Conservation (phyloP, 2,329 filamentous ascomycete species). For the Davidsoniella virescens region DNA sequence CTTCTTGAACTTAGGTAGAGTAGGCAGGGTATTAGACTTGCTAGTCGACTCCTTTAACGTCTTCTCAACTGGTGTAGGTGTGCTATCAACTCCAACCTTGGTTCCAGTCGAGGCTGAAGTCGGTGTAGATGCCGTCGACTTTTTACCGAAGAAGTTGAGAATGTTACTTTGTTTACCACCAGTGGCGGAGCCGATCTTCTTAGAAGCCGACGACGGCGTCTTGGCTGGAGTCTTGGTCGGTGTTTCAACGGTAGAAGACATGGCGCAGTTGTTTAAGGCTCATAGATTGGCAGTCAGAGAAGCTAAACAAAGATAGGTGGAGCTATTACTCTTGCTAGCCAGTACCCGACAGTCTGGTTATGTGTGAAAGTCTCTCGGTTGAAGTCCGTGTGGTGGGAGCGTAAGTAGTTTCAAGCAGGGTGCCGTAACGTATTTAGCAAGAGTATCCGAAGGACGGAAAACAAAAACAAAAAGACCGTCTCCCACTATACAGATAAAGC, state of each 20-base stretch:
- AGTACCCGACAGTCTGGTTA: too few relatives aligned
- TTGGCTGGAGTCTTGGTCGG: slow-evolving; percentile 17
- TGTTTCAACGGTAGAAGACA: slow-evolving; percentile 4
- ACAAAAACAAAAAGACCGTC: too few relatives aligned
- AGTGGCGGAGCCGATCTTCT: slow-evolving; percentile 15
- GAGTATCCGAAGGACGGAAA: too few relatives aligned
- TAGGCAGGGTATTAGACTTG: slow-evolving; percentile 25
- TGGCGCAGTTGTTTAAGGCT: not conserved
- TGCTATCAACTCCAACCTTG: slow-evolving; percentile 22
- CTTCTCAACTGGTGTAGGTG: slow-evolving; percentile 14
- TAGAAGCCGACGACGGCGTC: slow-evolving; percentile 21
- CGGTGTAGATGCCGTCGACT: slow-evolving; percentile 17
- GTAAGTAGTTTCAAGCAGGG: too few relatives aligned
- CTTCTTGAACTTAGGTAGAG: slow-evolving; percentile 15
- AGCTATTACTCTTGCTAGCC: too few relatives aligned
- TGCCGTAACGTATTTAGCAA: too few relatives aligned
- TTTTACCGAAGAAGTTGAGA: slow-evolving; percentile 27
- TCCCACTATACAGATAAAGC: too few relatives aligned
- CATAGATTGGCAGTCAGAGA: too few relatives aligned
- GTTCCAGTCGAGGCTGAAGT: slow-evolving; percentile 21
- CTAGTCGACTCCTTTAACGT: slow-evolving; percentile 24
- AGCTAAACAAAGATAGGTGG: too few relatives aligned
- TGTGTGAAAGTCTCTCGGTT: too few relatives aligned
- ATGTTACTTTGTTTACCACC: slow-evolving; percentile 26
- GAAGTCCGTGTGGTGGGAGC: too few relatives aligned